Conservation (phyloP, 1,284 basidiomycete species). For the Microbotryomycetes sp. region DNA sequence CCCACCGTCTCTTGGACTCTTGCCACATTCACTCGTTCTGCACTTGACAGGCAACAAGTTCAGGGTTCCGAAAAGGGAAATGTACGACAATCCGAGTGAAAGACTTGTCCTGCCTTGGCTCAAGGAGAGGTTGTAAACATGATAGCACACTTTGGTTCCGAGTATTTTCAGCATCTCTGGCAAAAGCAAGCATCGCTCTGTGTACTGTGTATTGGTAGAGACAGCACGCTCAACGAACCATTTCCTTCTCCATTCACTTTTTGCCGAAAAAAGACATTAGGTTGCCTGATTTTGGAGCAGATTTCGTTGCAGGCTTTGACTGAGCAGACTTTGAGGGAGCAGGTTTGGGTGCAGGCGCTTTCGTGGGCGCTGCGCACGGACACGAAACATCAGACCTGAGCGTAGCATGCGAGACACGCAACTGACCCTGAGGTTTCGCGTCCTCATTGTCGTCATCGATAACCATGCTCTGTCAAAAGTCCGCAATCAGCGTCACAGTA, state of each 20-base stretch:
- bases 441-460: neutral
- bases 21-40: constrained; percentile 8
- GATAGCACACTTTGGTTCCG: neutral
- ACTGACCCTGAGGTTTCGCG: neutral
- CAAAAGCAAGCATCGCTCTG: too few species aligned
- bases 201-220: too few species aligned
- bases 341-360: neutral
- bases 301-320: neutral
- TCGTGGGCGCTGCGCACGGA: too few species aligned
- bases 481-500: too few species aligned
- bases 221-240: too few species aligned
- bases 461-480: too few species aligned
- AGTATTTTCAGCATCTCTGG: too few species aligned
- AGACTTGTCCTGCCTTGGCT: neutral
- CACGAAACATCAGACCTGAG: too few species aligned
- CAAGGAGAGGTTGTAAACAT: neutral
- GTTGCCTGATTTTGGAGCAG: neutral
- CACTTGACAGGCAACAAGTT: constrained; percentile 22
- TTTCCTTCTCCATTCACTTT: too few species aligned
- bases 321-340: neutral
- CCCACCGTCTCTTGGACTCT: constrained; percentile 9
- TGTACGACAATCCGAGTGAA: constrained; percentile 3
- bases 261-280: neutral
- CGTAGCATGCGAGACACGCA: too few species aligned
- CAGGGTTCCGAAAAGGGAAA: constrained; percentile 19